Evolutionary conservation across 2,329 filamentous ascomycete species (phyloP), one percentile per base, ranked within the genome.

Genomic region (Neofusicoccum parvum): DNA sequence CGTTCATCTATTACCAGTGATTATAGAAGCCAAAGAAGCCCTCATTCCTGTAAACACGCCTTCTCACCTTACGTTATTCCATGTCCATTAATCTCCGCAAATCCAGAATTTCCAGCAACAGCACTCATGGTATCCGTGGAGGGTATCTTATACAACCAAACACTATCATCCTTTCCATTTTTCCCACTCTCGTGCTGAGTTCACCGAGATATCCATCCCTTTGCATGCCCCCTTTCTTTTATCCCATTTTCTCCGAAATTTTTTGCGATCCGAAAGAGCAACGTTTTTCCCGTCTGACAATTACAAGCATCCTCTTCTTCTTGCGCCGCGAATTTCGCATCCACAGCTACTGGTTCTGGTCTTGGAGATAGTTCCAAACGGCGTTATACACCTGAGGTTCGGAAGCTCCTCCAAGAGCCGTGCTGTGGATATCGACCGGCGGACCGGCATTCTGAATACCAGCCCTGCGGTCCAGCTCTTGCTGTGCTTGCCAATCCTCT

Each of bases 331-430:
- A 39, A 32, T 32, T 32, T 5, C 37, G 37, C 37, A 15, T 15
- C 37, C 37, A 45, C 23, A n/a, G 17, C 43, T 60, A 36, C 32
- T 60, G n/a, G n/a, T 10, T n/a, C 43, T 48, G 56, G 17, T 60
- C 60, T 15, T 63, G 60, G 15, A 63, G 48, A 17, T 63, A 63
- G 39, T 64, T 48, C 49, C 49, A 54, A n/a, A 54, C 62, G 23
- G 50, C 62, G 39, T 48, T 60, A 11, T 48, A 60, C 43, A 60
- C 56, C 43, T 59, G 56, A 9, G 56, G 56, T 10, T 46, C 41
- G n/a, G 15, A 32, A 32, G 27, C 43, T 3, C 23, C 32, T 15
- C 62, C 50, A 3, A 56, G 34, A 10, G 17, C 62, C 10, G 62
- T 32, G 4, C 27, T 56, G 39, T 46, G 62, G 14, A 65, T 15